Base-by-base conservation (phyloP, 306 rosid species). In the Spatholobus suberectus region DNA sequence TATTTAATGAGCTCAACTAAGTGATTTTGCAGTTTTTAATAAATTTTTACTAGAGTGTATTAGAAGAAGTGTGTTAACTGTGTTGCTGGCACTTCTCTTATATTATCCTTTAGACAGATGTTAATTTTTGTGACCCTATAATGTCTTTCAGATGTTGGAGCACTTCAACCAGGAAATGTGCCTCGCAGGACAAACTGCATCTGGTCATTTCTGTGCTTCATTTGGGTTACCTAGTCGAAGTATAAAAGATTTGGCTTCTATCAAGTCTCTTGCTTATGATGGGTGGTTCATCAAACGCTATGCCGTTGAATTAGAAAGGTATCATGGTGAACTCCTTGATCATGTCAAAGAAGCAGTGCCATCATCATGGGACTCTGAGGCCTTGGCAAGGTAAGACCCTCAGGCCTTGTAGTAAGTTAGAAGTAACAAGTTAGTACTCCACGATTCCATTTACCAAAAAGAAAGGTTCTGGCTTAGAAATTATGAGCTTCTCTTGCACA, bases 211-310 rank as follows among this genome's bases (percentile, higher is more conserved):
- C 87, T 90, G 93, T 88, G 73, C 92, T 69, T 92, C 92, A 90
- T 94, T 91, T 62, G 98, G 92, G 58, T 85, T 91, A 85, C 84
- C 93, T 23, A 88, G 90, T 26, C 85, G 90, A 72, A 81, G 90
- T 86, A 86, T 86, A 74, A 90, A 92, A 83, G 93, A 91, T 81
- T 95, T 95, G 40, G 85, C 87, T 70, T 84, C 84, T 89, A 86
- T 92, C 12, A 94, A 89, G 88, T 86, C 91, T 57, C 93, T 94
- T 47, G 93, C 97, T 74, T 92, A 91, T 79, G 98, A 94, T 84
- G 98, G 97, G 15, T 91, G 93, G 80, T 91, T 92, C 91, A 90
- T 92, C 87, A 91, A 92, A 43, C 92, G 90, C 71, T 94, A 94
- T 63, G 85, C 93, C 4, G 80, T 94, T 79, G 98, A 94, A 47